These are phyloP conservation scores for Butyriboletus loyo DNA, from an alignment of 768 basidiomycete genomes.

Conservation along the genomic window DNA sequence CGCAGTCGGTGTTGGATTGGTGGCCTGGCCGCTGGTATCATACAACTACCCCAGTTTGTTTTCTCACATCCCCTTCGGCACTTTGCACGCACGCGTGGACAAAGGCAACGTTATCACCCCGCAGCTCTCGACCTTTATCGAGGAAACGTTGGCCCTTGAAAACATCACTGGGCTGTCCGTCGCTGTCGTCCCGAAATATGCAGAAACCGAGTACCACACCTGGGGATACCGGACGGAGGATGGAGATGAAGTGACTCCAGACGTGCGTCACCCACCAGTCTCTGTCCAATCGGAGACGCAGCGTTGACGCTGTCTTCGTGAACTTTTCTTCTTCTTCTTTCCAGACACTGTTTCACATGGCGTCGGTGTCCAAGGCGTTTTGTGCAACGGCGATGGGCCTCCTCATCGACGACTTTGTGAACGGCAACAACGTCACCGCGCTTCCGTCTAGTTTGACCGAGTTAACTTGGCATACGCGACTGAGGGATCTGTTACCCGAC, in stretches of 20 bases:
- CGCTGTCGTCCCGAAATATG: slow-evolving; percentile 25
- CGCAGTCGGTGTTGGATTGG: slow-evolving; percentile 6
- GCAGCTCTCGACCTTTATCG: slow-evolving; percentile 18
- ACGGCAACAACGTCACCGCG: slow-evolving; percentile 33
- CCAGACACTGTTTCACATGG: slow-evolving; percentile 38
- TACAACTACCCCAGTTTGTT: slow-evolving; percentile 6
- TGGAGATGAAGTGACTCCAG: slow-evolving; percentile 29
- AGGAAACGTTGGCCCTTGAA: slow-evolving; percentile 14
- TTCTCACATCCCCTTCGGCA: neutral
- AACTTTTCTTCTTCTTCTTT: neutral
- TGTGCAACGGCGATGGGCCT: slow-evolving; percentile 38
- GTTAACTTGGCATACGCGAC: slow-evolving; percentile 37
- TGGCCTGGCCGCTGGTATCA: slow-evolving; percentile 9
- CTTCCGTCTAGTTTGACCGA: slow-evolving; percentile 31
- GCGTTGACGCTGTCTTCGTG: neutral
- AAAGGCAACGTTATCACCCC: slow-evolving; percentile 12
- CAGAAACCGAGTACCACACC: slow-evolving; percentile 27
- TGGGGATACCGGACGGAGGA: slow-evolving; percentile 38
- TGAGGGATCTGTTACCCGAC: slow-evolving; percentile 37
- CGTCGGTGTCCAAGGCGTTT: slow-evolving; percentile 41
- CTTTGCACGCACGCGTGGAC: neutral
- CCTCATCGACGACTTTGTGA: slow-evolving; percentile 40
- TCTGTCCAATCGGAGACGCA: neutral
- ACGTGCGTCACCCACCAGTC: slow-evolving; percentile 20
- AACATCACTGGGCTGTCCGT: slow-evolving; percentile 33